Percentiles rank a stretch among this genome's conserved stretches.
Conservation (phyloP, 202 grass and related monocot genomes). For the Schoenoplectus triqueter region DNA sequence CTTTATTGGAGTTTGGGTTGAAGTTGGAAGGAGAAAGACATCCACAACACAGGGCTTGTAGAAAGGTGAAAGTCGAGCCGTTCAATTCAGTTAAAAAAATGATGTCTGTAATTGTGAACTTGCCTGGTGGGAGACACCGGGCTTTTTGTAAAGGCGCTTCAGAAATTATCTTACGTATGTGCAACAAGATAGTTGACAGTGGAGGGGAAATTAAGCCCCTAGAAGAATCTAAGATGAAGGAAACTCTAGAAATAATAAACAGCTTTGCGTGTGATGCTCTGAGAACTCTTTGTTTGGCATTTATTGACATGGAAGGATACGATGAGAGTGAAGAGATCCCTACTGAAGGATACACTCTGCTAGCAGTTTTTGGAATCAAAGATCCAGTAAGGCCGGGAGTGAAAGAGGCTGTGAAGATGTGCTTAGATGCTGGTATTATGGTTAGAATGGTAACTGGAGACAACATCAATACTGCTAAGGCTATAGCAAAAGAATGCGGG, state of each 20-base stretch:
- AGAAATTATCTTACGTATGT: slow-evolving; percentile 82
- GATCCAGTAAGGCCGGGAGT: slow-evolving; percentile 84
- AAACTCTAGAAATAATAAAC: slow-evolving; percentile 67
- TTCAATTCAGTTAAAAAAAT: slow-evolving; percentile 92
- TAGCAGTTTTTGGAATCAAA: slow-evolving; percentile 88
- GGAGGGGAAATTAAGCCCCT: slow-evolving; percentile 61
- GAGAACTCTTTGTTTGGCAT: slow-evolving; percentile 81
- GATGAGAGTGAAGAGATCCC: slow-evolving; percentile 59
- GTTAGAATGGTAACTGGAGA: slow-evolving; percentile 98
- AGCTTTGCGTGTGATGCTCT: slow-evolving; percentile 81
- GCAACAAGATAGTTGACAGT: slow-evolving; percentile 63
- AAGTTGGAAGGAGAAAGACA: slow-evolving; percentile 57
- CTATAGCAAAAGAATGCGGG: slow-evolving; percentile 91
- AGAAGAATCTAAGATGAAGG: slow-evolving; percentile 48
- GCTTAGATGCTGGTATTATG: slow-evolving; percentile 67
- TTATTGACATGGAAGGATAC: slow-evolving; percentile 61
- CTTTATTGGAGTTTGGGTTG: slow-evolving; percentile 81
- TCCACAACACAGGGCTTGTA: slow-evolving; percentile 51
- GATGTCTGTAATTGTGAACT: slow-evolving; percentile 72
- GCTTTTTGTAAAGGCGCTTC: slow-evolving; percentile 84
- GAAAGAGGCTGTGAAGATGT: slow-evolving; percentile 72
- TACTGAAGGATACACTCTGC: slow-evolving; percentile 67
- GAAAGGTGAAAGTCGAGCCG: slow-evolving; percentile 87
- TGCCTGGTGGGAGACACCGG: slow-evolving; percentile 49
- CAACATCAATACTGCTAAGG: slow-evolving; percentile 96